Evolutionary conservation across 495 filamentous ascomycete species (phyloP), one percentile per base, ranked within the genome.

Genomic region (Aspergillus indologenus): DNA sequence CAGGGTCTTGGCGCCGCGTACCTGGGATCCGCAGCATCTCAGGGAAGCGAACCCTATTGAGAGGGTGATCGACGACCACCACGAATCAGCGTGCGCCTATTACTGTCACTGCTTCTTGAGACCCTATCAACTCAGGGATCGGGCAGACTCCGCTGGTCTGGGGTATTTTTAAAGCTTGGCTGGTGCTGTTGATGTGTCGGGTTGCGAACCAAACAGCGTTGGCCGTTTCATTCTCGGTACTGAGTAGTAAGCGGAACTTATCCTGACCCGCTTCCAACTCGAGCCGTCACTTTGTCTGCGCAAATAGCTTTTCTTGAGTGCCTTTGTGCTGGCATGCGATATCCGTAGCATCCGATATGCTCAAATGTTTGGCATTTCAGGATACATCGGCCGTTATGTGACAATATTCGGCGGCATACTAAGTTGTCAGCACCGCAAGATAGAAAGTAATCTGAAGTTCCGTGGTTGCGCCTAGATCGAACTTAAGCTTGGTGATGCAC

Each of bases 1-100:
- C 55, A 43, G 45, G 40, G 50, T 57, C 60, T 65, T 62, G 63
- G 63, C 63, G 60, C 63, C 63, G 54, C 63, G 63, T 65, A 65
- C 45, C 19, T 55, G 45, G 34, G 50, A 53, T 48, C 58, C 58
- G 45, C 58, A 43, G 15, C 29, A 34, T 22, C 6, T 26, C 21
- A 50, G 47, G 22, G 47, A 24, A 26, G 17, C 19, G n/a, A 24
- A 50, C 47, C 47, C 47, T 26, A 17, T 14, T 7, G 7, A 15
- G 47, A 26, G 34, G 47, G 21, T 23, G 47, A 50, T 50, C 47
- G 47, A 18, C 47, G 17, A 17, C 11, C 11, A 12, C 5, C 6
- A 26, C 47, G 47, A 50, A 50, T 50, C 47, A 50, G 11, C 6
- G 11, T 22, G 1, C 8, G 26, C 9, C 12, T n/a, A 50, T 50